These are phyloP conservation scores for Tilletiaria anomala DNA, from an alignment of 1,284 basidiomycete species.

Conservation along the genomic window DNA sequence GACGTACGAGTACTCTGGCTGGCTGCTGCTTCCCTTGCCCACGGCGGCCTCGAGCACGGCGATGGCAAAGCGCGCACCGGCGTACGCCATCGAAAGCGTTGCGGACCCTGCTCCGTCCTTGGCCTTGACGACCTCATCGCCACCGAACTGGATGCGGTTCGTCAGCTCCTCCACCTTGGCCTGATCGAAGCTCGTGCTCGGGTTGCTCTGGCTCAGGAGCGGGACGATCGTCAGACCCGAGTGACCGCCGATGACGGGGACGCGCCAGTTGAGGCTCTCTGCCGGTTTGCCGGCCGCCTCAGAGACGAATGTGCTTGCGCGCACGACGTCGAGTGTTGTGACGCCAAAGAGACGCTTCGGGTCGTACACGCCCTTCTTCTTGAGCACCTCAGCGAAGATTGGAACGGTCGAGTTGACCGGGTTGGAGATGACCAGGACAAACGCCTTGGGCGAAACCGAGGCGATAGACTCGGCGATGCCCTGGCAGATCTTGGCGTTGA, in stretches of 20 bases:
- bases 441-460: conserved; percentile 70
- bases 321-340: conserved; percentile 88
- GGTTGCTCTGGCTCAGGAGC: conserved; percentile 63
- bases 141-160: conserved; percentile 77
- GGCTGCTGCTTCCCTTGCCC: conserved; percentile 22
- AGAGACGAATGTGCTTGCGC: conserved; percentile 84
- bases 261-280: conserved; percentile 44
- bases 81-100: conserved; percentile 84
- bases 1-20: conserved; percentile 33
- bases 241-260: conserved; percentile 92
- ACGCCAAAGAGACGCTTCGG: conserved; percentile 45
- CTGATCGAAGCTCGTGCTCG: conserved; percentile 18
- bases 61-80: conserved; percentile 35
- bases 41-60: conserved; percentile 30
- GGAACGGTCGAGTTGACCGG: conserved; percentile 91
- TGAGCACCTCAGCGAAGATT: conserved; percentile 86
- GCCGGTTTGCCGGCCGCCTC: conserved; percentile 59
- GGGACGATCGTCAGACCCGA: conserved; percentile 91
- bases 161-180: conserved; percentile 53
- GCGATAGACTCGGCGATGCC: conserved; percentile 83
- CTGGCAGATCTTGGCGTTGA: conserved; percentile 92
- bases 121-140: conserved; percentile 78
- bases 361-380: conserved; percentile 79
- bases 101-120: conserved; percentile 80
- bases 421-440: conserved; percentile 92